Percentiles rank a stretch among this genome's conserved stretches.
These are phyloP conservation scores for Micromonas pusilla DNA, from an alignment of 139 green algal genomes.

Conservation along the genomic window DNA sequence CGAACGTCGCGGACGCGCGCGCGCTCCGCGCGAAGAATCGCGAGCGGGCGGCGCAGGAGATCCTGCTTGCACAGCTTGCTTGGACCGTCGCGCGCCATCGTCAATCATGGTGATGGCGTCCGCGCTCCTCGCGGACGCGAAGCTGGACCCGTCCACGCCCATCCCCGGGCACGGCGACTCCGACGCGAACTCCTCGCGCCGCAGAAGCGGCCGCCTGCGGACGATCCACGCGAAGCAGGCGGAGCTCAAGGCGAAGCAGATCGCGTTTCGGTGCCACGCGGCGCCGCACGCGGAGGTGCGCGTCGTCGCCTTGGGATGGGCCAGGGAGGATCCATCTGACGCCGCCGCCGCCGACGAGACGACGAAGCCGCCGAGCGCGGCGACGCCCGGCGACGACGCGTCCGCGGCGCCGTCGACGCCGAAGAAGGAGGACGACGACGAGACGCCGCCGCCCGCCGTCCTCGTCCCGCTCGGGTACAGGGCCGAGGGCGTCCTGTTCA, in stretches of 20 bases:
- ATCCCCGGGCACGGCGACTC: background rate
- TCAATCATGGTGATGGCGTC: background rate
- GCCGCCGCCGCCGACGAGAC: no score
- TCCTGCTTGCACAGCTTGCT: no score
- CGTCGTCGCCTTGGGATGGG: background rate
- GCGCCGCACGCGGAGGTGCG: background rate
- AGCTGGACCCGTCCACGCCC: background rate
- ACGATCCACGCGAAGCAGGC: background rate
- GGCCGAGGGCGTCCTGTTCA: background rate
- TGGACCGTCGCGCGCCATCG: no score
- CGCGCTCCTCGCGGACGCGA: background rate
- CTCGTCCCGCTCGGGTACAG: conserved; percentile 4
- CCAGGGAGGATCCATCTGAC: background rate
- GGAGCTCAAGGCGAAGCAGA: background rate
- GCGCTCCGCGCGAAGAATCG: no score
- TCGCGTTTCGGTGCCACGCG: background rate
- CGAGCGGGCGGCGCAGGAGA: no score
- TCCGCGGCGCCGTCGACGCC: background rate
- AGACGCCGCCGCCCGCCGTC: no score
- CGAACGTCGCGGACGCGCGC: no score
- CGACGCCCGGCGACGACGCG: background rate
- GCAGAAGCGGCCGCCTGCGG: background rate
- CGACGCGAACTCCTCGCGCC: background rate
- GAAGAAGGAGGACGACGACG: background rate
- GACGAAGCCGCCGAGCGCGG: background rate